Conservation (phyloP, 1,284 basidiomycete species). For the Abortiporus biennis region DNA sequence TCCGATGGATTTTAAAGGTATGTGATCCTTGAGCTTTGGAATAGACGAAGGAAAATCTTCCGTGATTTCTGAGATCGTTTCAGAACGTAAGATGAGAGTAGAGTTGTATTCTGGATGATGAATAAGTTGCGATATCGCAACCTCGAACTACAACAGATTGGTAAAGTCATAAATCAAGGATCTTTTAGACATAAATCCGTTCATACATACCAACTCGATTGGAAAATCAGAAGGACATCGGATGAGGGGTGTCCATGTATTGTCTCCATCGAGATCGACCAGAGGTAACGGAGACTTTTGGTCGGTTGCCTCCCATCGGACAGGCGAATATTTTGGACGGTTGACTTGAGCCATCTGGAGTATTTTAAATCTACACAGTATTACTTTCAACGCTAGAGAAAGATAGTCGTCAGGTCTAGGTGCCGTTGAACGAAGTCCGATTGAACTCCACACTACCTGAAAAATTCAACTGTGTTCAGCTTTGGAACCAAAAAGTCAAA, state of each 20-base stretch:
- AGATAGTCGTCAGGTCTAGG: no score
- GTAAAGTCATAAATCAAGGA: no score
- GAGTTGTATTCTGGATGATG: constrained; percentile 83
- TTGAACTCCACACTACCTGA: no score
- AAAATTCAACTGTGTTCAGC: no score
- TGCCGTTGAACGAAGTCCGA: no score
- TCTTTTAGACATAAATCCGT: no score
- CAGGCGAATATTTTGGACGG: background rate
- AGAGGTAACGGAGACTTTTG: background rate
- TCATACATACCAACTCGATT: constrained; percentile 32
- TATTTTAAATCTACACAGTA: no score
- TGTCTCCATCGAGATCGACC: background rate
- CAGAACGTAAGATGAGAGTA: constrained; percentile 74
- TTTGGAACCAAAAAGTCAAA: no score
- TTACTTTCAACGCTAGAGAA: no score
- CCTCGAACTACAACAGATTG: constrained; percentile 50
- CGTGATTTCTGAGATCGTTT: constrained; percentile 45
- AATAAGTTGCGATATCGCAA: constrained; percentile 57
- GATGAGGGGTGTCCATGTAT: constrained; percentile 34
- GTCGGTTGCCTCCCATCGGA: background rate
- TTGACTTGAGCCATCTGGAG: no score
- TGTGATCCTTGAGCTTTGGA: constrained; percentile 36
- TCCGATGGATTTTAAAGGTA: constrained; percentile 41
- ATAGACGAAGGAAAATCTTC: constrained; percentile 27
- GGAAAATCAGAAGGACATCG: constrained; percentile 37